Evolutionary conservation across 2,329 filamentous ascomycete genomes (phyloP).

Genomic region (Talaromyces amestolkiae): DNA sequence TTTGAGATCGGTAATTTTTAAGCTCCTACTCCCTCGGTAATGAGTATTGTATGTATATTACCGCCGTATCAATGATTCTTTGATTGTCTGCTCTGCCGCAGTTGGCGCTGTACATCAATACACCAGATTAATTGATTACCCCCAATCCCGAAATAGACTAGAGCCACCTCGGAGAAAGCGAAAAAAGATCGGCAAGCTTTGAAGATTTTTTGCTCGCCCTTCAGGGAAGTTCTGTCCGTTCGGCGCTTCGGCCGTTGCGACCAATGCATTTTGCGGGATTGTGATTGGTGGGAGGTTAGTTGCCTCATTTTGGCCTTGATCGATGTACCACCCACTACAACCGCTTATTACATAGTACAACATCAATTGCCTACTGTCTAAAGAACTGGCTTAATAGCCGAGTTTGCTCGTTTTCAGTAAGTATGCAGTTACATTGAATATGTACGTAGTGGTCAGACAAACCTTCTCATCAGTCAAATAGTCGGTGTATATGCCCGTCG

Average conservation of each 20-base stretch:
- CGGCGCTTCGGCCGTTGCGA: not conserved
- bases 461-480: not conserved
- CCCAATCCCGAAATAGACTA: not conserved
- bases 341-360: not conserved
- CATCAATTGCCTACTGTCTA: not conserved
- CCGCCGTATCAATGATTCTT: not conserved
- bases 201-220: not conserved
- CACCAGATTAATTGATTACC: not conserved
- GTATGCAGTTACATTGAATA: not conserved
- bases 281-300: not conserved
- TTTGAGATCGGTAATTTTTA: not conserved
- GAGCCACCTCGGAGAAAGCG: conserved; percentile 4
- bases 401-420: not conserved
- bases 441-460: not conserved
- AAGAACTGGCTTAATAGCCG: not conserved
- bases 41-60: not conserved
- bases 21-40: not conserved
- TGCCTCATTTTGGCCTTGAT: not conserved
- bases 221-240: too few species aligned
- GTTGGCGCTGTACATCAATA: conserved; percentile 2
- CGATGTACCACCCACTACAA: not conserved
- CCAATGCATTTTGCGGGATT: not conserved
- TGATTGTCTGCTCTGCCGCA: not conserved
- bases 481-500: not conserved
- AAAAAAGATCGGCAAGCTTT: conserved; percentile 9